Base-by-base conservation (phyloP, 2,329 filamentous ascomycete genomes). In the Arthrobotrys sinensis region DNA sequence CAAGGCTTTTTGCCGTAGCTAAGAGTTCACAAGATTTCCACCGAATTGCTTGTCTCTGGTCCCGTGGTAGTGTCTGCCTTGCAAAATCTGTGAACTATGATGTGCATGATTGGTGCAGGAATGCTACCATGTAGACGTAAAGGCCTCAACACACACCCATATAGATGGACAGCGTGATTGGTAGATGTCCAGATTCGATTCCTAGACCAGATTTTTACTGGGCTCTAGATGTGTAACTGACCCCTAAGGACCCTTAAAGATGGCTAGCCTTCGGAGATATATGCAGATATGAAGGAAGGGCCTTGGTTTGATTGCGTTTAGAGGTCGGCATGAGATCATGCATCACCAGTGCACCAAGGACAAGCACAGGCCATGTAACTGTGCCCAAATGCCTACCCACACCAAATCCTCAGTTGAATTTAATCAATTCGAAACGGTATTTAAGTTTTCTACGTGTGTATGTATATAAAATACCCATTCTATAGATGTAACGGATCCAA, bases 401-500 rank as follows among this genome's bases (percentile, higher is more conserved):
- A 10, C 52, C 52, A 32, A 55, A 36, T 21, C 52, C 34, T 43
- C 16, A 19, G 14, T 57, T 4, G 28, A 14, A 36, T 45, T 45
- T 57, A 75, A 66, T 75, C 11, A 67, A 75, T 55, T 38, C n/a
- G 70, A 75, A 75, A 75, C 52, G 6, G 14, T 34, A 48, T 24
- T 12, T 46, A 46, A 48, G 46, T 16, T 52, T 71, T 19, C 28
- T 16, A 52, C 24, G 24, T 28, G 4, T 4, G 6, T 16, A 52
- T 4, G 24, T 28, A 28, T 4, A 5, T 53, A 32, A 16, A 55
- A 28, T 14, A 34, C 11, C 40, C 19, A 45, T 28, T 36, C 40
- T 21, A 50, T 38, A 66, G 69, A 57, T 73, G 38, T 53, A 53
- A 55, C 24, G 24, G 40, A 40, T 24, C 48, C 69, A 67, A 60